Percentiles rank a stretch among this genome's conserved stretches.
Conservation (phyloP, 164 flowering plant species). For the Vitis rupestris region DNA sequence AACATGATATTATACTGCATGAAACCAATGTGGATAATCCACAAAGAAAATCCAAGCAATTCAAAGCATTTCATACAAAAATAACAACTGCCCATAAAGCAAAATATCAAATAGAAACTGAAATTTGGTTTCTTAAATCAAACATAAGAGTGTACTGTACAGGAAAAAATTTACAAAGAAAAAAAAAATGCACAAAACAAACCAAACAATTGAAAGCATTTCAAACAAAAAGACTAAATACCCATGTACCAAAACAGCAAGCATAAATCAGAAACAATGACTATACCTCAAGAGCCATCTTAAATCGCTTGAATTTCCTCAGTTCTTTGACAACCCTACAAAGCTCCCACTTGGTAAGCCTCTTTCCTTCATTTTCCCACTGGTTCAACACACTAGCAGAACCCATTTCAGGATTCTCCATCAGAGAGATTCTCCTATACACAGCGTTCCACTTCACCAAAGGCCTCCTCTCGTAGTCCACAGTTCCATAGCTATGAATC, state of each 20-base stretch:
- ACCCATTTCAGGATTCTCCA: constrained; percentile 57
- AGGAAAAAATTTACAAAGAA: background rate
- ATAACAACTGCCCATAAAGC: background rate
- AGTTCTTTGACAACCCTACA: constrained; percentile 67
- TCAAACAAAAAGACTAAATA: background rate
- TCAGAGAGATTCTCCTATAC: constrained; percentile 52
- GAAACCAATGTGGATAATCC: too few species aligned
- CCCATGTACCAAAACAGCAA: background rate
- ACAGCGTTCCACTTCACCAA: constrained; percentile 53
- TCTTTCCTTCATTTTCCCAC: constrained; percentile 60
- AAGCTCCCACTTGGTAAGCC: constrained; percentile 73
- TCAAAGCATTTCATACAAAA: background rate
- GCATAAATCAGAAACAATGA: background rate
- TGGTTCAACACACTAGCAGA: constrained; percentile 50
- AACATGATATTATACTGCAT: too few species aligned
- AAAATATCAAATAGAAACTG: background rate
- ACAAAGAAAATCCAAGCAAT: background rate
- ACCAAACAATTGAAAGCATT: too few species aligned
- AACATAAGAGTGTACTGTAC: too few species aligned
- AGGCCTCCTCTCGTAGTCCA: constrained; percentile 61
- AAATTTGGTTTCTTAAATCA: too few species aligned
- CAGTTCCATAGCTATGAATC: constrained; percentile 57
- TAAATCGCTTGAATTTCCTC: constrained; percentile 57
- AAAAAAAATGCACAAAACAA: background rate
- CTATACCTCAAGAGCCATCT: constrained; percentile 74